phyloP scores from a whole-genome alignment of 2,329 filamentous ascomycete species.

The Apiospora saccharicola region DNA sequence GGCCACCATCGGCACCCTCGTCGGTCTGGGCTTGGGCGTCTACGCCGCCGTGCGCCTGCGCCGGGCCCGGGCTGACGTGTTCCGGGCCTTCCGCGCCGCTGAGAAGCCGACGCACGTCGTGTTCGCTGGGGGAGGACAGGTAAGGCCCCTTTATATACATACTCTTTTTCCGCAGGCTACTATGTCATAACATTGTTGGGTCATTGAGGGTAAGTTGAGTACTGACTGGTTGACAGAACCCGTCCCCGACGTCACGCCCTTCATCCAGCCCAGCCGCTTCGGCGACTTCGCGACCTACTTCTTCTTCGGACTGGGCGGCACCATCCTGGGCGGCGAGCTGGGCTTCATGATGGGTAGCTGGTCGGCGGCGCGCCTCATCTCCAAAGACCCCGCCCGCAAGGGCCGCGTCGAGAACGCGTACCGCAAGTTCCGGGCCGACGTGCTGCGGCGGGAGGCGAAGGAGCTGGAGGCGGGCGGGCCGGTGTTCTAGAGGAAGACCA shows the following conservation, averaged over 20 bases:
- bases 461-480: slow-evolving; percentile 53
- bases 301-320: slow-evolving; percentile 66
- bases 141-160: slow-evolving; percentile 37
- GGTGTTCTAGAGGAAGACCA: slow-evolving; percentile 37
- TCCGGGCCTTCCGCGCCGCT: slow-evolving; percentile 65
- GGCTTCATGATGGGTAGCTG: slow-evolving; percentile 65
- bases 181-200: neutral
- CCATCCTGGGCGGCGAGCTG: slow-evolving; percentile 70
- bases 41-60: slow-evolving; percentile 65
- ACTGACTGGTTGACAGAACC: slow-evolving; percentile 50
- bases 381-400: slow-evolving; percentile 58
- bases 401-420: slow-evolving; percentile 70
- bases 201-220: neutral
- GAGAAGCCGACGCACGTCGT: slow-evolving; percentile 68
- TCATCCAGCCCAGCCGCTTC: slow-evolving; percentile 62
- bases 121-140: slow-evolving; percentile 66
- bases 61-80: slow-evolving; percentile 62
- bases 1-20: slow-evolving; percentile 63
- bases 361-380: slow-evolving; percentile 60
- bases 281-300: slow-evolving; percentile 70
- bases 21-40: slow-evolving; percentile 67
- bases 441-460: slow-evolving; percentile 66
- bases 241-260: slow-evolving; percentile 66
- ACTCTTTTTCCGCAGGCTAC: too few species aligned
- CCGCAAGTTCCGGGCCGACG: slow-evolving; percentile 67